A percentile compares a stretch with the other conserved stretches of the same genome.
These are phyloP conservation scores for Ilyonectria destructans DNA, from an alignment of 2,329 filamentous ascomycete genomes.

Conservation along the genomic window DNA sequence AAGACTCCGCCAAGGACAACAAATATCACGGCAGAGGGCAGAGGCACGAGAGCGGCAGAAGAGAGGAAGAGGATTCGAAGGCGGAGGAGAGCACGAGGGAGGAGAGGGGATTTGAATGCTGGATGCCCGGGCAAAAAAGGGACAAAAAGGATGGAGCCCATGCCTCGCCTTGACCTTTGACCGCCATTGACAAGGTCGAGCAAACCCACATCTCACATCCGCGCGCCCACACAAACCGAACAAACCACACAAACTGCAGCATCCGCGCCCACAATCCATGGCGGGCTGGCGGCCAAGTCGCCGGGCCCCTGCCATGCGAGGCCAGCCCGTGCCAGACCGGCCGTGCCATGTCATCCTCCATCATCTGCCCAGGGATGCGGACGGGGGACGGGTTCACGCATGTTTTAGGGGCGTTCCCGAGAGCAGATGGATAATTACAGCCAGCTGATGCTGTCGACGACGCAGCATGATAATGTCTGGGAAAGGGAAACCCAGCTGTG, in stretches of 20 bases:
- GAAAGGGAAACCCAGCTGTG: not conserved
- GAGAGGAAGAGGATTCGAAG: constrained; percentile 10
- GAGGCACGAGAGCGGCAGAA: constrained; percentile 6
- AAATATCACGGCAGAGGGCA: not conserved
- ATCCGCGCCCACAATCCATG: constrained; percentile 6
- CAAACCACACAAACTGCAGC: not conserved
- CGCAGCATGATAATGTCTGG: not conserved
- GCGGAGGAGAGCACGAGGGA: constrained; percentile 15
- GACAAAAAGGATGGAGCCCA: constrained; percentile 23
- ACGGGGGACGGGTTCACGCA: not conserved
- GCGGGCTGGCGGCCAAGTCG: not conserved
- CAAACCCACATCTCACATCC: constrained; percentile 4
- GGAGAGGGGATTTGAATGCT: constrained; percentile 31
- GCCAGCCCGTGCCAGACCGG: not conserved
- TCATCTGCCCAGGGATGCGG: constrained; percentile 1
- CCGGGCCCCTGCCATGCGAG: not conserved
- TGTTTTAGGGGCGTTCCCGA: constrained; percentile 1
- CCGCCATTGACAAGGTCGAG: constrained; percentile 2
- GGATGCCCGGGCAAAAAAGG: constrained; percentile 19
- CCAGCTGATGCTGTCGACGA: not conserved
- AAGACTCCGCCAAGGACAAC: constrained; percentile 9
- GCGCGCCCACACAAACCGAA: not conserved
- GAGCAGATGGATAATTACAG: not conserved
- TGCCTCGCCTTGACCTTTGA: constrained; percentile 9
- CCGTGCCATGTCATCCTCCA: constrained; percentile 7